Base-by-base conservation (phyloP, 768 basidiomycete species). In the Podaxis sp. region DNA sequence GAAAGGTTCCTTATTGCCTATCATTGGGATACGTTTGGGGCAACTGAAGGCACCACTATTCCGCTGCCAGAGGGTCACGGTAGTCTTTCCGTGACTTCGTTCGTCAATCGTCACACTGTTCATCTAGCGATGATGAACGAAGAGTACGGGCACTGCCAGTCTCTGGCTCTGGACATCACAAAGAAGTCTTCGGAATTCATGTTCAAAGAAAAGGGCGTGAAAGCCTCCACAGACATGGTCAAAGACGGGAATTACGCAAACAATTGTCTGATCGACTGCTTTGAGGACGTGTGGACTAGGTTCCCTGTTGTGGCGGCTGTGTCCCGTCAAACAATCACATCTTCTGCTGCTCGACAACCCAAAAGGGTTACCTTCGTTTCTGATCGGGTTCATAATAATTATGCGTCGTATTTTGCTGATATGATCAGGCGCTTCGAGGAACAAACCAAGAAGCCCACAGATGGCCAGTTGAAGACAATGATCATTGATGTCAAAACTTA, bases 1-100 rank as follows among this genome's bases (percentile, higher is more conserved):
- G 15, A 55, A 33, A 55, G 54, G 22, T 36, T 49, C 46, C 43
- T 61, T n/a, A n/a, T 15, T 53, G 56, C 66, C 29, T 85, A 81
- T 64, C 87, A 87, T 65, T 85, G 81, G 82, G 73, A 71, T 11
- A 82, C 83, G 1, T 85, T 88, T 61, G 87, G 86, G 2, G 79
- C 82, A 0, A 72, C 76, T 0, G 67, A 73, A 13, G 85, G 85
- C n/a, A 79, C 79, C 17, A 19, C 37, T 0, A 66, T 84, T 0
- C 66, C 75, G 15, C 60, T 81, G 24, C 73, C 70, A 0, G 65
- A 73, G 13, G 59, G 66, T 4, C 54, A 64, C 7, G 67, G 71
- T 3, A 68, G 66, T 15, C 65, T 73, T n/a, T 51, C 69, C 40
- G 9, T 83, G 15, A 85, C 85, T 0, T 85, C 86, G 0, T 61